phyloP scores from a whole-genome alignment of 129 eudicot genomes.

The Apium graveolens region DNA sequence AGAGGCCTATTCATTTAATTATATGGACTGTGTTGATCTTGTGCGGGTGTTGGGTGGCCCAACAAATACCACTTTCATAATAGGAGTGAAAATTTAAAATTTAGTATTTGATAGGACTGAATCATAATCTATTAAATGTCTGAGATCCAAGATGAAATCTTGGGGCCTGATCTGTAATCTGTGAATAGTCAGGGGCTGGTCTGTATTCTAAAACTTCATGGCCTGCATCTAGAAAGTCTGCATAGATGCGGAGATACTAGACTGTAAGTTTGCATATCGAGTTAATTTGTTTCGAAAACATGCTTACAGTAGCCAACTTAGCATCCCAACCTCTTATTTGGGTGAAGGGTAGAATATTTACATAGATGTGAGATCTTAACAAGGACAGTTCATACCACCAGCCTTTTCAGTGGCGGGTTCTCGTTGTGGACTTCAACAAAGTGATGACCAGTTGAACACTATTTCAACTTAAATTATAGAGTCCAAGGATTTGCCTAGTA shows the following conservation, averaged over 20 bases:
- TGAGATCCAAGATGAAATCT: neutral
- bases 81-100: neutral
- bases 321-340: neutral
- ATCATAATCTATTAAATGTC: neutral
- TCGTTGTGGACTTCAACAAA: neutral
- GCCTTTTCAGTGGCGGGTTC: neutral
- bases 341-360: neutral
- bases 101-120: neutral
- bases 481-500: neutral
- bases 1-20: no score
- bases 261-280: neutral
- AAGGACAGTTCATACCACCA: neutral
- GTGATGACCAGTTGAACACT: neutral
- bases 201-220: neutral
- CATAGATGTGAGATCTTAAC: neutral
- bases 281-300: neutral
- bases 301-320: neutral
- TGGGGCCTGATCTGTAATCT: neutral
- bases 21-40: neutral
- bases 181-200: neutral
- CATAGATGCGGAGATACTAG: neutral
- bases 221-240: neutral
- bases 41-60: neutral
- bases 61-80: neutral
- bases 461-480: neutral